Conservation (phyloP, 441 rosid species). For the Jatropha multifida region DNA sequence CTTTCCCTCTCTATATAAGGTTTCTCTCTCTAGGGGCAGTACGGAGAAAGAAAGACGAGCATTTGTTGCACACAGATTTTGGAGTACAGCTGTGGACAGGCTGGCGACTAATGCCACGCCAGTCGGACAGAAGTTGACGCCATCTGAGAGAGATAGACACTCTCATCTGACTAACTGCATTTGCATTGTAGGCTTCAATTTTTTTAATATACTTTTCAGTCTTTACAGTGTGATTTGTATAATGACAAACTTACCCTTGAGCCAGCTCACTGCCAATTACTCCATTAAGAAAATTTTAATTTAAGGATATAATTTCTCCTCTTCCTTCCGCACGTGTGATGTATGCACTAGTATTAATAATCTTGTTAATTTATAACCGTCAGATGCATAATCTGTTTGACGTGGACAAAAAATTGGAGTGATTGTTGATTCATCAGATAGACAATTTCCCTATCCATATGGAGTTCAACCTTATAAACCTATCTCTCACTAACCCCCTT, state of each 20-base stretch:
- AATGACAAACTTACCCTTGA: conserved; percentile 4
- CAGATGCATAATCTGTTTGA: not conserved
- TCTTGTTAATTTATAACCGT: not conserved
- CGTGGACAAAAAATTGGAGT: not conserved
- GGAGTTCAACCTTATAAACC: too few species aligned
- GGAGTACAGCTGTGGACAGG: conserved; percentile 61
- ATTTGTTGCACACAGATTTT: conserved; percentile 21
- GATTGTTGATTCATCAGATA: not conserved
- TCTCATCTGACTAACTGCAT: conserved; percentile 22
- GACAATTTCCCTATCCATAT: not conserved
- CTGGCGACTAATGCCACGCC: conserved; percentile 49
- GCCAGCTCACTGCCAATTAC: too few species aligned
- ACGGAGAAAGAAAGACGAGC: conserved; percentile 10
- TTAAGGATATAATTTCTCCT: not conserved
- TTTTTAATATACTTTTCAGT: not conserved
- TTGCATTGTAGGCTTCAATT: not conserved
- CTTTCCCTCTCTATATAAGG: not conserved
- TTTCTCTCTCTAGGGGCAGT: conserved; percentile 1
- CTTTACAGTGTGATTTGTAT: not conserved
- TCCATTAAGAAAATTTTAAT: too few species aligned
- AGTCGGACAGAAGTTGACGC: conserved; percentile 38
- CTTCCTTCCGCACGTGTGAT: not conserved
- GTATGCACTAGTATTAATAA: too few species aligned
- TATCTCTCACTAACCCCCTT: too few species aligned
- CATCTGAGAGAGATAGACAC: not conserved